Conservation (phyloP, 176 grass and related monocot species). For the Metroxylon sagu region DNA sequence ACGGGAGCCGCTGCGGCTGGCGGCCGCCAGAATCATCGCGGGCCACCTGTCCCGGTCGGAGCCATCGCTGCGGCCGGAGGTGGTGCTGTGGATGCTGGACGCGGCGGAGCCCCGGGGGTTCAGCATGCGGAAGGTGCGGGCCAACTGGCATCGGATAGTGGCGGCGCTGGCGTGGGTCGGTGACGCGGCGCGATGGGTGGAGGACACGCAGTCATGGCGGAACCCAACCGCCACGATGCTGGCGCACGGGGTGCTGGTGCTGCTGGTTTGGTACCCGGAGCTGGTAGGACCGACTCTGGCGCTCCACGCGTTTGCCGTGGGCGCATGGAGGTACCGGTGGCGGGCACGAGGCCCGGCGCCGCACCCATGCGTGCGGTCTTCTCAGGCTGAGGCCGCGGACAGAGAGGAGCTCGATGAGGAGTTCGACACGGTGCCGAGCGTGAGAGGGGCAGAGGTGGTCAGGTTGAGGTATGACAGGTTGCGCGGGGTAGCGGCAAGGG, state of each 20-base stretch:
- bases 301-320: conserved; percentile 44
- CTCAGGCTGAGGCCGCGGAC: conserved; percentile 56
- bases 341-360: conserved; percentile 28
- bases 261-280: conserved; percentile 86
- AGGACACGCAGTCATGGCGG: conserved; percentile 60
- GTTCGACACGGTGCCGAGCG: conserved; percentile 64
- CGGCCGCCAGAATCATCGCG: conserved; percentile 48
- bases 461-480: conserved; percentile 53
- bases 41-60: conserved; percentile 54
- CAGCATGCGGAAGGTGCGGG: conserved; percentile 92
- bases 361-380: conserved; percentile 58
- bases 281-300: conserved; percentile 51
- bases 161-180: conserved; percentile 53
- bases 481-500: conserved; percentile 49
- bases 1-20: conserved; percentile 47
- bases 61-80: conserved; percentile 72
- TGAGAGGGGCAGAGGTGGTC: conserved; percentile 49
- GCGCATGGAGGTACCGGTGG: conserved; percentile 50
- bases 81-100: conserved; percentile 70
- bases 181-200: conserved; percentile 46
- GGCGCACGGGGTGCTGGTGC: conserved; percentile 62
- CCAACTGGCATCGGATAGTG: conserved; percentile 69
- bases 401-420: conserved; percentile 92
- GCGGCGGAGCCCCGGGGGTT: conserved; percentile 63
- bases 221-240: conserved; percentile 53